Base-by-base conservation (phyloP, 176 grass and related monocot species). In the Urochloa ruziziensis region DNA sequence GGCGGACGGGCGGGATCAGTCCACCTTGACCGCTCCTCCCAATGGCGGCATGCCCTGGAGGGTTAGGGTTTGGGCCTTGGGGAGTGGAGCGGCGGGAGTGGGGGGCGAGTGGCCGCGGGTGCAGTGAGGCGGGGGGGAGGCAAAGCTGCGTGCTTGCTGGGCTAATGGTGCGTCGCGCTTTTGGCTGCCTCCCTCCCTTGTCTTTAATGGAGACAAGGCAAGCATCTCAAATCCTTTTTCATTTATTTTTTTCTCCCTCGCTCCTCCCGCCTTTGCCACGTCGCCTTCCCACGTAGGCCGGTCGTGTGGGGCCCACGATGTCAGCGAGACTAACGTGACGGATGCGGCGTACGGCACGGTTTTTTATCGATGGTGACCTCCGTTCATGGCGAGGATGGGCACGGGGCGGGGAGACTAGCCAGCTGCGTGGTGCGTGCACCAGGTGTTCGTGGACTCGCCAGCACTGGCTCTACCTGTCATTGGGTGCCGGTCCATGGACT, bases 161-260 rank as follows among this genome's bases (percentile, higher is more conserved):
- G 74, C 56, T 70, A 86, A 76, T 81, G 88, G 82, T 67, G 77
- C 83, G 81, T 78, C 53, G 88, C 76, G n/a, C 54, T 82, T 80
- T 80, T 68, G 62, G 78, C 47, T 39, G 77, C 61, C 52, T 80
- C 29, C 69, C 69, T 80, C 16, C 47, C 47, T 74, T 85, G 84
- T 82, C 89, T 94, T 94, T 92, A 95, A 92, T 88, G 90, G 87
- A 88, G 18, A 46, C 70, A 89, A 92, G 62, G 47, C 70, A 89
- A 92, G 68, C 80, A 81, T 89, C 86, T 83, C 40, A 18, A 44
- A 46, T 23, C 23, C 6, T 75, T 37, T 77, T 25, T 16, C 1
- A 29, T 28, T 29, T 46, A 37, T 2, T 4, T 14, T 48, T 14
- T 10, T 9, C 32, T 13, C 3, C 15, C 4, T 19, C 19, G 17